Conservation (phyloP, 169 alveolate species). For the Eimeria tenella region DNA sequence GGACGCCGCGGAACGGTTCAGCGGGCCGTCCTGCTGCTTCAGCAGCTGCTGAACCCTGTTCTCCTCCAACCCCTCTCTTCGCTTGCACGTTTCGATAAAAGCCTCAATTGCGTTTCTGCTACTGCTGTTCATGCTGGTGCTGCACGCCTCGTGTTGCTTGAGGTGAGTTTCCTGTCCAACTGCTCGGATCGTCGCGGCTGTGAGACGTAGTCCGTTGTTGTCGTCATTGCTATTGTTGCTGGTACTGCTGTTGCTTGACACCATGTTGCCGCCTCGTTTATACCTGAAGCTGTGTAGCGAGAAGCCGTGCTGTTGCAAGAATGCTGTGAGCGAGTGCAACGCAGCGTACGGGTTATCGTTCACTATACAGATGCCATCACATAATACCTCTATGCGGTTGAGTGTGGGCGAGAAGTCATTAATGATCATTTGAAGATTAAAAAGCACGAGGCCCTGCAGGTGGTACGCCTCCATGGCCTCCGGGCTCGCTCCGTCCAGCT, state of each 20-base stretch:
- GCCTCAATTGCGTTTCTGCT: neutral
- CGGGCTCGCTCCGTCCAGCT: constrained; percentile 75
- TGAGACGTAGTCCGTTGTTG: neutral
- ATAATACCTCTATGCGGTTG: constrained; percentile 80
- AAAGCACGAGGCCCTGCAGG: constrained; percentile 83
- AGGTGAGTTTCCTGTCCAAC: neutral
- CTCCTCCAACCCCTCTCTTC: neutral
- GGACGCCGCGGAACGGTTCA: neutral
- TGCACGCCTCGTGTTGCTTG: neutral
- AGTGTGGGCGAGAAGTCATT: constrained; percentile 82
- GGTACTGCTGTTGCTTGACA: neutral
- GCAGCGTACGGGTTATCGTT: constrained; percentile 82
- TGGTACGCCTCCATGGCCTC: constrained; percentile 84
- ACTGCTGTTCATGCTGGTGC: neutral
- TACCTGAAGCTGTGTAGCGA: constrained; percentile 78
- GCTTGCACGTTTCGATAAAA: neutral
- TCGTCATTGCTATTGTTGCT: neutral
- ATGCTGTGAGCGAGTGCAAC: constrained; percentile 80
- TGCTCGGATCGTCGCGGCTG: constrained; percentile 7
- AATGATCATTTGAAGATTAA: constrained; percentile 81
- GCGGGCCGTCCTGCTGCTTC: neutral
- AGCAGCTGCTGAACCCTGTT: constrained; percentile 36
- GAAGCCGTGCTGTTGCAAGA: constrained; percentile 82
- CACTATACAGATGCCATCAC: constrained; percentile 77
- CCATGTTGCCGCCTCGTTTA: constrained; percentile 35